Percentiles rank a stretch among this genome's conserved stretches.
These are phyloP conservation scores for Colletotrichum incanum DNA, from an alignment of 2,329 filamentous ascomycete species.

Conservation along the genomic window DNA sequence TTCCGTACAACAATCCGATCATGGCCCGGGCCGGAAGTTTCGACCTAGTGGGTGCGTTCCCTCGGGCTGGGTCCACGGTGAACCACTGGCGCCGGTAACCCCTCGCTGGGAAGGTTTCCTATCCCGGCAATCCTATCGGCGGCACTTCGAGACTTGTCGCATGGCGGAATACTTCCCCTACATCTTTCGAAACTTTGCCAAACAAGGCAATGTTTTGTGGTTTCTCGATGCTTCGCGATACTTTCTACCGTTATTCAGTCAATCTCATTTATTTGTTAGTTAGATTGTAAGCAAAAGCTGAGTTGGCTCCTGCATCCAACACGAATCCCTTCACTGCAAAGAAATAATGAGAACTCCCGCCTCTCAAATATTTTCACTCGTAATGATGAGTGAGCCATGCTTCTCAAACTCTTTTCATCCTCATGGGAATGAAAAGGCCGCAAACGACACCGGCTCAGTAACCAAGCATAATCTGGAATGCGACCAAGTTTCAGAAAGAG, in stretches of 20 bases:
- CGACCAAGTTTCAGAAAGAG: too few species aligned
- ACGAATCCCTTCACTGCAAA: neutral
- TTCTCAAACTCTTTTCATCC: neutral
- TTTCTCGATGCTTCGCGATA: neutral
- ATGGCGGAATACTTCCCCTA: neutral
- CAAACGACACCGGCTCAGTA: neutral
- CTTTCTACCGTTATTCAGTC: neutral
- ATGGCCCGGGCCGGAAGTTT: conserved; percentile 34
- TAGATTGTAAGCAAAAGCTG: too few species aligned
- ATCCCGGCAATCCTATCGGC: neutral
- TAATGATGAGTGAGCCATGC: too few species aligned
- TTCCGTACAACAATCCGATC: neutral
- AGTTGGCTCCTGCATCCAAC: neutral
- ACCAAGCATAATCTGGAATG: too few species aligned
- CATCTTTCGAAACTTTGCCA: neutral
- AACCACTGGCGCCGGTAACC: neutral
- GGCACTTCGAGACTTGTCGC: neutral
- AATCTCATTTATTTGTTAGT: neutral
- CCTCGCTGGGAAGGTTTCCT: neutral
- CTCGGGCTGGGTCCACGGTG: neutral
- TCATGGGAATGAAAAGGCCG: too few species aligned
- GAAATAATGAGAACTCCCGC: neutral
- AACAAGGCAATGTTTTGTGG: neutral
- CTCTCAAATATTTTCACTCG: neutral
- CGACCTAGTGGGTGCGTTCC: neutral